phyloP scores from a whole-genome alignment of 805 yeast genomes.

The Starmerella ratchasimensis region DNA sequence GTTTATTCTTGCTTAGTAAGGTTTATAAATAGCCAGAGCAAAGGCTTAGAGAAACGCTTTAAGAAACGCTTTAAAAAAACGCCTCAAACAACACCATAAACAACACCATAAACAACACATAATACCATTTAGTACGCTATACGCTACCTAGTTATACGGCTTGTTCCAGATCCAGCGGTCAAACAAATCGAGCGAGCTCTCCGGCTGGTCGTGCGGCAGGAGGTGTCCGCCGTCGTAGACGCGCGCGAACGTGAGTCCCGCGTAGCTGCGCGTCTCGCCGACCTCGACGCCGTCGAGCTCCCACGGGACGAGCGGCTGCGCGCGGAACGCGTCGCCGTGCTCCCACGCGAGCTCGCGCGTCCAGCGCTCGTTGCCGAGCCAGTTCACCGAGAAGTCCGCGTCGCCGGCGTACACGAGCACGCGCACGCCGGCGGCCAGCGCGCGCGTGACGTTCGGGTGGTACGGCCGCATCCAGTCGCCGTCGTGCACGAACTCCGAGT shows the following conservation, averaged over 20 bases:
- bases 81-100: too few relatives aligned
- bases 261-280: slow-evolving; percentile 63
- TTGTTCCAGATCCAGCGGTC: slow-evolving; percentile 52
- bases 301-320: slow-evolving; percentile 28
- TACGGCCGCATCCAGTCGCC: slow-evolving; percentile 94
- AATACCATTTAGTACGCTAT: background rate
- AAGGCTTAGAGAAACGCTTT: too few relatives aligned
- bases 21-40: too few relatives aligned
- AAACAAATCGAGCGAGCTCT: slow-evolving; percentile 60
- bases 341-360: slow-evolving; percentile 55
- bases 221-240: slow-evolving; percentile 87
- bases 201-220: slow-evolving; percentile 91
- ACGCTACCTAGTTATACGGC: background rate
- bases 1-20: too few relatives aligned
- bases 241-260: slow-evolving; percentile 64
- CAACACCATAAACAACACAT: too few relatives aligned
- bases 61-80: too few relatives aligned
- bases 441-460: slow-evolving; percentile 51
- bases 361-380: slow-evolving; percentile 92
- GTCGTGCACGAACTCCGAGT: slow-evolving; percentile 64
- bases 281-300: slow-evolving; percentile 28
- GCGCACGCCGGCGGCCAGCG: slow-evolving; percentile 60
- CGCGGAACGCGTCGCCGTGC: slow-evolving; percentile 38
- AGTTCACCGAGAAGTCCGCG: slow-evolving; percentile 88
- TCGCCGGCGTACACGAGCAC: slow-evolving; percentile 89